A percentile compares a stretch with the other conserved stretches of the same genome.
Conservation (phyloP, 2,329 filamentous ascomycete species). For the Septoria linicola region DNA sequence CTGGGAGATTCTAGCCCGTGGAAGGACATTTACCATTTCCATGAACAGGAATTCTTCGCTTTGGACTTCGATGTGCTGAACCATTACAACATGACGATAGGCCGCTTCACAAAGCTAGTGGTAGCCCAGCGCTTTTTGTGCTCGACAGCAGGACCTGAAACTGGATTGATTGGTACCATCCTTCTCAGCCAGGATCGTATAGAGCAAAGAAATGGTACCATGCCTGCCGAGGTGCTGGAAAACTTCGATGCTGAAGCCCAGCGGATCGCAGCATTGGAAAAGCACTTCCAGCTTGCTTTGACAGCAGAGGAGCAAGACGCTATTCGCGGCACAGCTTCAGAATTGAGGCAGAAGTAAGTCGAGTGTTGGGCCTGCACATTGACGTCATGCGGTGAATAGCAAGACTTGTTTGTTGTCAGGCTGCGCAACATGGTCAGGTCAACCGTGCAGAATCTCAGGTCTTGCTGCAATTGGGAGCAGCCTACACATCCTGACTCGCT, state of each 20-base stretch:
- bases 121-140: not conserved
- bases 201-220: not conserved
- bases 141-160: not conserved
- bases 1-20: slow-evolving; percentile 44
- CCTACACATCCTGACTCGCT: too few species aligned
- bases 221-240: not conserved
- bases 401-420: too few species aligned
- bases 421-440: too few species aligned
- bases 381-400: too few species aligned
- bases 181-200: not conserved
- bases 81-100: slow-evolving; percentile 46
- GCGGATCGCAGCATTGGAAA: not conserved
- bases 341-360: too few species aligned
- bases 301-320: not conserved
- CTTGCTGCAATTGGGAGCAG: too few species aligned
- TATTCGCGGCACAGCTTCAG: not conserved
- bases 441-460: too few species aligned
- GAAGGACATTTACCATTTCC: slow-evolving; percentile 63
- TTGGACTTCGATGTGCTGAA: slow-evolving; percentile 63
- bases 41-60: slow-evolving; percentile 61
- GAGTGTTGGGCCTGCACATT: too few species aligned
- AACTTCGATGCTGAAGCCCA: not conserved
- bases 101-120: not conserved
- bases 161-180: not conserved
- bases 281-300: not conserved